Base-by-base conservation (phyloP, 1,284 basidiomycete species). In the Clitocybe nebularis region DNA sequence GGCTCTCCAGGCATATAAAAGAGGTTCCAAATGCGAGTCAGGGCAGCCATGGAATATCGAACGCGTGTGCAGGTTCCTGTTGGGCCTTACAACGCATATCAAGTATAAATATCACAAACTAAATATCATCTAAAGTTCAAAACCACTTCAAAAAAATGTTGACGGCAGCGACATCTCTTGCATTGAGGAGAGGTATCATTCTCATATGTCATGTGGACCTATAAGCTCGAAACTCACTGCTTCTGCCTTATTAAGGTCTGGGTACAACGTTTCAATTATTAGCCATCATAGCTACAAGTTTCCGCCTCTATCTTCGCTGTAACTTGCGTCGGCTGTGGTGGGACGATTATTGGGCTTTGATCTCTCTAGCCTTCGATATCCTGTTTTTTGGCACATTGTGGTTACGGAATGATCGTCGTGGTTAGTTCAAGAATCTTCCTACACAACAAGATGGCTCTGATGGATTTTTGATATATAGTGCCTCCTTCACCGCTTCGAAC, bases 321-420 rank as follows among this genome's bases (percentile, higher is more conserved):
- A 33, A 43, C 9, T 29, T 24, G 26, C 39, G 33, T 26, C 29
- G 22, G 29, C 32, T 45, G n/a, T 51, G 47, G 39, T 51, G 47
- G 47, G 50, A 51, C 36, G 50, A 51, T 25, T 23, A 41, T 8
- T 49, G 47, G 45, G 50, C 44, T 3, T 20, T 43, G 5, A 21
- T 42, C 9, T 29, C 41, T 16, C 32, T 49, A 3, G 5, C 43
- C 9, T 40, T 32, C 25, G 36, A 44, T 17, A 3, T 47, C 3
- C 29, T 21, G 10, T 32, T 44, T 14, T 26, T 41, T 11, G 1
- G 16, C 3, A 21, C 36, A 3, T 14, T 39, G 10, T 44, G 45
- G 35, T 2, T 48, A 4, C 14, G 43, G 24, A 17, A 22, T 10
- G 36, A 38, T n/a, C 24, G 29, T 14, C 21, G 10, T 29, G 14